Evolutionary conservation across 495 filamentous ascomycete genomes (phyloP).

Genomic region (Clavariopsis aquatica): DNA sequence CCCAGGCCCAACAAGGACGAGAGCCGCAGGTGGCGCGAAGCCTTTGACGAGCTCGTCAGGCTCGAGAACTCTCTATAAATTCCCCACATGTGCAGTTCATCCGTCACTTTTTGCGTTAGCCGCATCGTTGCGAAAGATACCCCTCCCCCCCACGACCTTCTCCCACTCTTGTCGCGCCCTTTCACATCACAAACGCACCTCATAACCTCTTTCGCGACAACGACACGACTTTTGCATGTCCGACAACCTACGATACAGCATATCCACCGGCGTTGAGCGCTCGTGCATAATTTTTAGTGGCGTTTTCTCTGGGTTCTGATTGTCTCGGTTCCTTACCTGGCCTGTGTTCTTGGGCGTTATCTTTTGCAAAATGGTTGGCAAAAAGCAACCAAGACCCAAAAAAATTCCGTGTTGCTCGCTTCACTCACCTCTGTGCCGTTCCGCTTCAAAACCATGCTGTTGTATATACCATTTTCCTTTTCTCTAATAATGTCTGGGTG

Average conservation of each 20-base stretch:
- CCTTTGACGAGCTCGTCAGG: conserved; percentile 72
- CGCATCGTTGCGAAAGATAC: conserved; percentile 35
- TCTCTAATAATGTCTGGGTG: conserved; percentile 2
- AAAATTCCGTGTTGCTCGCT: conserved; percentile 20
- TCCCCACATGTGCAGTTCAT: background rate
- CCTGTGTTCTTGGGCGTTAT: conserved; percentile 27
- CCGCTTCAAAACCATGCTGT: background rate
- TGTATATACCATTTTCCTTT: conserved; percentile 6
- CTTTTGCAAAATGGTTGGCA: conserved; percentile 23
- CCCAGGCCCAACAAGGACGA: conserved; percentile 65
- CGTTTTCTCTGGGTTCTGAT: conserved; percentile 24
- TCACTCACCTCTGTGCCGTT: conserved; percentile 8
- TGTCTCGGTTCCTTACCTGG: conserved; percentile 1
- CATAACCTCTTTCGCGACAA: conserved; percentile 13
- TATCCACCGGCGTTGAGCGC: conserved; percentile 37
- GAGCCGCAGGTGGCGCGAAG: conserved; percentile 62
- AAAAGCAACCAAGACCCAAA: conserved; percentile 26
- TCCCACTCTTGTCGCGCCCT: conserved; percentile 11
- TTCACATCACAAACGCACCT: background rate
- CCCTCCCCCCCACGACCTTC: conserved; percentile 5
- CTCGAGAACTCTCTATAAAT: conserved; percentile 57
- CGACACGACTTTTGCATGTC: conserved; percentile 23
- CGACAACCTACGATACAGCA: conserved; percentile 19
- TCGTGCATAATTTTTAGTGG: conserved; percentile 36
- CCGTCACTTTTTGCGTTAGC: conserved; percentile 1